Conservation (phyloP, 306 rosid genomes). For the Medicago lupulina region DNA sequence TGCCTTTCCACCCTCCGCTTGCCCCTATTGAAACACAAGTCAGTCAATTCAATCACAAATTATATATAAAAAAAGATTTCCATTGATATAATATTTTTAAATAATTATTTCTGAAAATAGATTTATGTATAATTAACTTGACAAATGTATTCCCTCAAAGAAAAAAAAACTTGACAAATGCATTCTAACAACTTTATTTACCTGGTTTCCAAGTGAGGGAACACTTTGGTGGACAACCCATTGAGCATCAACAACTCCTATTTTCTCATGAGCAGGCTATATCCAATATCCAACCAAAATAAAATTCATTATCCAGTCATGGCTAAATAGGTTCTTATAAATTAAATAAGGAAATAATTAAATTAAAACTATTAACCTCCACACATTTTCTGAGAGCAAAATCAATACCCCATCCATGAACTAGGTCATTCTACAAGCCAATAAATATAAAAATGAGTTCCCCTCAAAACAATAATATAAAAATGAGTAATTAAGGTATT, state of each 20-base stretch:
- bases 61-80: too few relatives aligned
- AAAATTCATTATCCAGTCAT: background rate
- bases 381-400: slow-evolving; percentile 84
- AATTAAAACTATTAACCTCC: slow-evolving; percentile 50
- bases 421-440: slow-evolving; percentile 71
- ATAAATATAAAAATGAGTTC: background rate
- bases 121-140: too few relatives aligned
- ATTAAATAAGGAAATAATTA: background rate
- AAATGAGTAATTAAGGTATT: background rate
- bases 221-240: slow-evolving; percentile 87
- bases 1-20: slow-evolving; percentile 57
- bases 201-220: slow-evolving; percentile 91
- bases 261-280: slow-evolving; percentile 79
- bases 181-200: slow-evolving; percentile 2
- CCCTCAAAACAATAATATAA: too few relatives aligned
- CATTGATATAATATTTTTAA: too few relatives aligned
- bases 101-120: too few relatives aligned
- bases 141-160: too few relatives aligned
- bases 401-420: slow-evolving; percentile 99
- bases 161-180: too few relatives aligned
- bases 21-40: slow-evolving; percentile 54
- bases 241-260: slow-evolving; percentile 90
- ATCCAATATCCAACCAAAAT: slow-evolving; percentile 41
- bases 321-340: background rate
- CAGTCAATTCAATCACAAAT: too few relatives aligned